Conservation (phyloP, 306 rosid species). For the Pueraria montana region DNA sequence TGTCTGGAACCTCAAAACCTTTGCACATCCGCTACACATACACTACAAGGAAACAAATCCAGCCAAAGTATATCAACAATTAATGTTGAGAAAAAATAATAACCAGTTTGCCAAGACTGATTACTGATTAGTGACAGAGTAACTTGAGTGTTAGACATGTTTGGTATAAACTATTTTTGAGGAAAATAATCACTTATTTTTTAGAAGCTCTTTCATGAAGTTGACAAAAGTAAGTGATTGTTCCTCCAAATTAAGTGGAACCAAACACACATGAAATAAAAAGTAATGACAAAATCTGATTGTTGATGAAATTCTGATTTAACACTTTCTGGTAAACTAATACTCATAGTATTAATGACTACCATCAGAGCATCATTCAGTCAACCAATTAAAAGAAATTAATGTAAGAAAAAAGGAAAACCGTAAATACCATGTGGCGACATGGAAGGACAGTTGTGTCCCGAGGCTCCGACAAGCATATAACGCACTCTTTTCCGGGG, state of each 20-base stretch:
- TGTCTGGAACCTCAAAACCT: constrained; percentile 90
- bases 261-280: not conserved
- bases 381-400: constrained; percentile 24
- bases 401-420: constrained; percentile 4
- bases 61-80: constrained; percentile 14
- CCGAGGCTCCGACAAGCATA: constrained; percentile 96
- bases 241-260: not conserved
- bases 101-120: constrained; percentile 3
- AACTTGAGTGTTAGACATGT: not conserved
- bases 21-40: constrained; percentile 94
- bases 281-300: not conserved
- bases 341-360: constrained; percentile 7
- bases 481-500: constrained; percentile 96
- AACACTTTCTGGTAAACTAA: constrained; percentile 4
- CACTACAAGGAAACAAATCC: constrained; percentile 69
- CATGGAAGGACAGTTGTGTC: constrained; percentile 98
- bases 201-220: not conserved
- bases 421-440: constrained; percentile 94
- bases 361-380: constrained; percentile 27
- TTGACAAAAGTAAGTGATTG: not conserved
- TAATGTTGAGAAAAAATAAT: not conserved
- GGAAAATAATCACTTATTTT: not conserved
- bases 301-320: not conserved
- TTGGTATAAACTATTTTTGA: not conserved
- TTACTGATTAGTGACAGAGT: not conserved